Conservation (phyloP, 1,284 basidiomycete genomes). For the Ganoderma meredithae region DNA sequence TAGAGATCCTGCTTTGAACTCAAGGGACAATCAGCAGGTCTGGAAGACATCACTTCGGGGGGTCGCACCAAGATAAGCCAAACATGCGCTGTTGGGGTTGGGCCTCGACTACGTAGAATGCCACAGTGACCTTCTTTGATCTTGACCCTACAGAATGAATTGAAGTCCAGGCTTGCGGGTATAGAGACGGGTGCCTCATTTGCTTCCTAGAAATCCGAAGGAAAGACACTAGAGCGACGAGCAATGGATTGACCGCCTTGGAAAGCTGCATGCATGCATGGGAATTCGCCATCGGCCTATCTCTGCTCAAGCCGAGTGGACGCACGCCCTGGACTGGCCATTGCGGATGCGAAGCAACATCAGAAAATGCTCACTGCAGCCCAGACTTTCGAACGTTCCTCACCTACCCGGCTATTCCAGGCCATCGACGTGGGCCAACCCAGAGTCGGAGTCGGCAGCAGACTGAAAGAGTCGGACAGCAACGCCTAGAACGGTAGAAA, state of each 20-base stretch:
- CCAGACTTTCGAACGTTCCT: not conserved
- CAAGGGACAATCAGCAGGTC: not conserved
- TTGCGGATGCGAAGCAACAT: not conserved
- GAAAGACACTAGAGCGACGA: not conserved
- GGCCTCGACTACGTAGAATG: not conserved
- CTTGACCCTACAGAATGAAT: not conserved
- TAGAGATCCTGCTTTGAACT: not conserved
- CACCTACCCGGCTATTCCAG: not conserved
- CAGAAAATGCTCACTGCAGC: not conserved
- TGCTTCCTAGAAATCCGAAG: not conserved
- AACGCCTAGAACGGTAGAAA: not conserved
- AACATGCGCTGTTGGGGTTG: not conserved
- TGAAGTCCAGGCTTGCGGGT: not conserved
- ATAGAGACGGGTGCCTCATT: not conserved
- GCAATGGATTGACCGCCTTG: not conserved
- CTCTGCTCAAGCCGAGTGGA: not conserved
- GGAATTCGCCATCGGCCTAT: not conserved
- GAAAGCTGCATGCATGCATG: not conserved
- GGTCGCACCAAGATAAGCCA: not conserved
- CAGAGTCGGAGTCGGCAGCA: not conserved
- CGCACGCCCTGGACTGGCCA: not conserved
- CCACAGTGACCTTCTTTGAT: not conserved
- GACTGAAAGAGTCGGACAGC: not conserved
- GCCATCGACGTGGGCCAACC: not conserved
- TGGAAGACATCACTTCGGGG: not conserved